Percentiles rank a stretch among this genome's conserved stretches.
Conservation (phyloP, 352 stramenopile species). For the Phytophthora megakarya region DNA sequence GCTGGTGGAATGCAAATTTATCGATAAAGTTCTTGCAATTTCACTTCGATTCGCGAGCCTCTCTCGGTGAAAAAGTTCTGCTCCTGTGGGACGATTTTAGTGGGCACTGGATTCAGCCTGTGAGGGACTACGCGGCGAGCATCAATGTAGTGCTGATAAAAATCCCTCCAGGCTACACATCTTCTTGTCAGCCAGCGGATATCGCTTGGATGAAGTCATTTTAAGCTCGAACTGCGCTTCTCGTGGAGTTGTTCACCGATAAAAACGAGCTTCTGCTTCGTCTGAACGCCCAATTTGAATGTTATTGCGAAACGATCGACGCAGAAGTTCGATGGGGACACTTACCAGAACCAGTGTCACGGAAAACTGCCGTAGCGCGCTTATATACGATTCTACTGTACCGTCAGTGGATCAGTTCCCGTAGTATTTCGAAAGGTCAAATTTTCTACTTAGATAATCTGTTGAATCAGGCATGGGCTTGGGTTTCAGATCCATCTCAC, state of each 20-base stretch:
- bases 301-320: slow-evolving; percentile 77
- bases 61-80: too few species aligned
- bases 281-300: slow-evolving; percentile 69
- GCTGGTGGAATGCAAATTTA: too few species aligned
- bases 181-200: slow-evolving; percentile 14
- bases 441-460: too few species aligned
- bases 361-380: slow-evolving; percentile 62
- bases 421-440: too few species aligned
- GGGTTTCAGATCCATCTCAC: too few species aligned
- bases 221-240: too few species aligned
- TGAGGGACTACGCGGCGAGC: background rate
- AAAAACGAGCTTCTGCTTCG: slow-evolving; percentile 78
- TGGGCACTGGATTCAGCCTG: slow-evolving; percentile 12
- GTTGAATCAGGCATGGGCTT: too few species aligned
- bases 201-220: slow-evolving; percentile 24
- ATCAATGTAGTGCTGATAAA: slow-evolving; percentile 10
- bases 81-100: too few species aligned
- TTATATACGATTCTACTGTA: slow-evolving; percentile 71
- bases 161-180: too few species aligned
- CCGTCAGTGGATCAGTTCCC: too few species aligned
- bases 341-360: slow-evolving; percentile 64
- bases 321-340: slow-evolving; percentile 75
- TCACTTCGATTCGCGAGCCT: slow-evolving; percentile 9
- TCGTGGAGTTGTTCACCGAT: slow-evolving; percentile 72
- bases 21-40: slow-evolving; percentile 15